Percentiles rank a stretch among this genome's conserved stretches.
phyloP scores from a whole-genome alignment of 495 filamentous ascomycete species.

The Hapsidospora chrysogenum region DNA sequence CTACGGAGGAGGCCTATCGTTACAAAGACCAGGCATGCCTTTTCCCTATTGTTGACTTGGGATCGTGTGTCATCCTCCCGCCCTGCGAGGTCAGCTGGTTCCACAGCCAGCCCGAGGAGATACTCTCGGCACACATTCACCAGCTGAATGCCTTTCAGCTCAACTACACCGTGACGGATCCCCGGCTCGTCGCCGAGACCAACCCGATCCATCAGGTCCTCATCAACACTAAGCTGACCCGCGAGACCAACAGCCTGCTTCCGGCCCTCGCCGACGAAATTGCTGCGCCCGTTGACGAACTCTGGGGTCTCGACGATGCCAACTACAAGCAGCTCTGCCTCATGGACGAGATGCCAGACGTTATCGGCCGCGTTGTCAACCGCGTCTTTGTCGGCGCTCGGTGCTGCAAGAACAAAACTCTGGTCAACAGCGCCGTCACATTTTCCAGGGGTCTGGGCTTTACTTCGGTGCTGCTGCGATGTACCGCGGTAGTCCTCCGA shows the following conservation, averaged over 20 bases:
- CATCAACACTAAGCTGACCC: slow-evolving; percentile 19
- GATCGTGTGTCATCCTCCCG: slow-evolving; percentile 20
- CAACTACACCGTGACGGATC: slow-evolving; percentile 19
- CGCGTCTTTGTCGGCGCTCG: slow-evolving; percentile 19
- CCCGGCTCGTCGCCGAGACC: slow-evolving; percentile 13
- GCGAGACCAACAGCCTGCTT: slow-evolving; percentile 19
- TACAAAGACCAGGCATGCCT: slow-evolving; percentile 12
- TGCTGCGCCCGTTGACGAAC: slow-evolving; percentile 10
- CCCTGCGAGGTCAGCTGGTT: slow-evolving; percentile 22
- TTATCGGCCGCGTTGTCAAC: slow-evolving; percentile 17
- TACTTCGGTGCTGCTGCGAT: slow-evolving; percentile 13
- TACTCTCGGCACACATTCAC: slow-evolving; percentile 13
- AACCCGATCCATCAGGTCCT: slow-evolving; percentile 17
- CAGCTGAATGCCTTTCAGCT: slow-evolving; percentile 17
- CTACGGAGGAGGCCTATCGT: slow-evolving; percentile 10
- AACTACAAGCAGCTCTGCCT: slow-evolving; percentile 18
- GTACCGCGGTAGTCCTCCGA: slow-evolving; percentile 19
- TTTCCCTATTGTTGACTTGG: slow-evolving; percentile 9
- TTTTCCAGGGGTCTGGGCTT: slow-evolving; percentile 23
- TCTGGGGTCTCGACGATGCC: slow-evolving; percentile 16
- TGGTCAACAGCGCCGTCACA: slow-evolving; percentile 19
- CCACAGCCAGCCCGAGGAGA: slow-evolving; percentile 23
- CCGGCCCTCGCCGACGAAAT: slow-evolving; percentile 26
- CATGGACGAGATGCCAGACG: slow-evolving; percentile 16
- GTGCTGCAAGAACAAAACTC: slow-evolving; percentile 13